Conservation (phyloP, 495 filamentous ascomycete genomes). For the Darksidea phi region DNA sequence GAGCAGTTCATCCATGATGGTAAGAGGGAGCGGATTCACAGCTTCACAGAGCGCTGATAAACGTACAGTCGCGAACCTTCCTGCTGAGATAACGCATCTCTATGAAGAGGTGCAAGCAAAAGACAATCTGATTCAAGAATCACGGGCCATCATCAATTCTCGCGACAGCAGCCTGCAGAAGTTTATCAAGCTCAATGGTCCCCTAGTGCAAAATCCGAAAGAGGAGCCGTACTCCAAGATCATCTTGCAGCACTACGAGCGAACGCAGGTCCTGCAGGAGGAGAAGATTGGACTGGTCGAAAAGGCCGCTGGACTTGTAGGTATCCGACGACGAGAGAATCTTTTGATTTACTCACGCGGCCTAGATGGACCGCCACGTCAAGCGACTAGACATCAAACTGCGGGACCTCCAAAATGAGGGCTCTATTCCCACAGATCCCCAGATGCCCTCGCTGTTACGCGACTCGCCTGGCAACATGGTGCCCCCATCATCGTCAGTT, state of each 20-base stretch:
- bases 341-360: constrained; percentile 5
- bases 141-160: constrained; percentile 67
- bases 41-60: neutral
- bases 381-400: constrained; percentile 84
- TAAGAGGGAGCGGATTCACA: constrained; percentile 31
- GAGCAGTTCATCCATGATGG: constrained; percentile 89
- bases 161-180: constrained; percentile 84
- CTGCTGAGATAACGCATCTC: constrained; percentile 85
- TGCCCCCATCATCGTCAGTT: constrained; percentile 51
- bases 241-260: constrained; percentile 69
- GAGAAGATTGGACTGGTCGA: constrained; percentile 82
- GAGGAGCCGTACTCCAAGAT: constrained; percentile 71
- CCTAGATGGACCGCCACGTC: constrained; percentile 76
- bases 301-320: constrained; percentile 67
- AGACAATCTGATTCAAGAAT: constrained; percentile 75
- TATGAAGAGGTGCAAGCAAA: constrained; percentile 94
- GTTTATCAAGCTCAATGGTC: constrained; percentile 82
- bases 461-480: constrained; percentile 57
- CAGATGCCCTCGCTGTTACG: constrained; percentile 74
- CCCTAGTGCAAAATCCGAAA: constrained; percentile 77
- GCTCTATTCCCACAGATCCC: constrained; percentile 73
- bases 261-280: constrained; percentile 70
- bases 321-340: constrained; percentile 9
- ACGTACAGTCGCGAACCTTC: constrained; percentile 72
- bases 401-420: constrained; percentile 75